Evolutionary conservation across 2,329 filamentous ascomycete species (phyloP), one percentile per base, ranked within the genome.

Genomic region (Colletotrichum euphorbiae): DNA sequence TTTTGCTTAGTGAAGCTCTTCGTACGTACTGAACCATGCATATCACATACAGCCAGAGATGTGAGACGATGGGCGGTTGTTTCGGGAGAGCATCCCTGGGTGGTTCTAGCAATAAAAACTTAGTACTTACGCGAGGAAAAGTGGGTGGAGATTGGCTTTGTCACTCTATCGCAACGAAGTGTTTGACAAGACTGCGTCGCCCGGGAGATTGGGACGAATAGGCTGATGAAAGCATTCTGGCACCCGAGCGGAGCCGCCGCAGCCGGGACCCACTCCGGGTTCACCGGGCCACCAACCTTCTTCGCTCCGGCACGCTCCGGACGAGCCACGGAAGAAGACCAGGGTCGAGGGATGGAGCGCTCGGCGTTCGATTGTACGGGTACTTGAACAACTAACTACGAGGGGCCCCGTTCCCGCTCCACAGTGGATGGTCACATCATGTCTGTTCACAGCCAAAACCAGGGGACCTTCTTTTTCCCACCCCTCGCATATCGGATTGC

Each of bases 341-440:
- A 38, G 46, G 52, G 33, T 21, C 17, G 45, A 42, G 45, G 7
- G 36, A 58, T 19, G n/a, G 48, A 43, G 28, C 17, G n/a, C 28
- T 28, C 17, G 42, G 33, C 40, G 19, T 8, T 15, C 45, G 19
- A 21, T 38, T 62, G 46, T 60, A 66, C 24, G 24, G 42, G 61
- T 66, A 66, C 66, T 55, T 28, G 31, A 19, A 31, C 9, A 7
- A 36, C 31, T n/a, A 7, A 36, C 31, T n/a, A 15, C 21, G 28
- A 56, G 42, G 28, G 28, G 36, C 46, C 58, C 38, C 45, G 58
- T 15, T 43, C 15, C 6, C n/a, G 48, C 61, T 60, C 66, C 66
- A 66, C 66, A 46, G 24, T 45, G 62, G 66, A 55, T 66, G 46
- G n/a, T 51, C 66, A 66, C 52, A 60, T 60, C 61, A 68, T 65